Evolutionary conservation across 2,329 filamentous ascomycete species (phyloP).

Genomic region (Lachnellula suecica): DNA sequence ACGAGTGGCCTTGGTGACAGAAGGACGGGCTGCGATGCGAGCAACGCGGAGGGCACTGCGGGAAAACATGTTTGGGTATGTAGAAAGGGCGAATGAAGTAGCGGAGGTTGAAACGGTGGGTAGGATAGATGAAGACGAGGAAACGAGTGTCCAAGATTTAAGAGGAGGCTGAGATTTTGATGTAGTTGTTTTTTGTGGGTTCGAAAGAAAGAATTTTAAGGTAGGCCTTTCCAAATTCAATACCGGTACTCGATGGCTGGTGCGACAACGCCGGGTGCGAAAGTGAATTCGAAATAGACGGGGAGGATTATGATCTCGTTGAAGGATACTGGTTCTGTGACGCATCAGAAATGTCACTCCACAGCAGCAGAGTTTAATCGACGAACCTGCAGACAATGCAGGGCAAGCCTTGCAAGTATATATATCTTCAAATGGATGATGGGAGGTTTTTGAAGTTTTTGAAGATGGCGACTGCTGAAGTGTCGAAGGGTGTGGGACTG

Average conservation of each 20-base stretch:
- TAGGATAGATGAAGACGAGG: background rate
- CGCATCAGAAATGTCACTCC: background rate
- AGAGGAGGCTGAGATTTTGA: too few species aligned
- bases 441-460: too few species aligned
- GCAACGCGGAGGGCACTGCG: constrained; percentile 19
- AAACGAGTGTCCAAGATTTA: background rate
- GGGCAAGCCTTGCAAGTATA: background rate
- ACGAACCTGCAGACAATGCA: background rate
- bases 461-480: background rate
- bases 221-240: too few species aligned
- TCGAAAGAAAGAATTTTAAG: too few species aligned
- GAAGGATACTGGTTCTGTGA: background rate
- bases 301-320: constrained; percentile 1
- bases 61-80: constrained; percentile 23
- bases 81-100: constrained; percentile 1
- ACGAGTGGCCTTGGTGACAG: constrained; percentile 15
- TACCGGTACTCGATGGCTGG: too few species aligned
- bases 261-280: too few species aligned
- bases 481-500: background rate
- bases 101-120: background rate
- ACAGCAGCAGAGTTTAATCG: background rate
- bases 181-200: too few species aligned
- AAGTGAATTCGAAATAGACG: too few species aligned
- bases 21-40: background rate
- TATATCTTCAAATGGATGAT: too few species aligned